Evolutionary conservation across 1,284 basidiomycete genomes (phyloP), one percentile per base, ranked within the genome.

Genomic region (Ustilago cynodontis): DNA sequence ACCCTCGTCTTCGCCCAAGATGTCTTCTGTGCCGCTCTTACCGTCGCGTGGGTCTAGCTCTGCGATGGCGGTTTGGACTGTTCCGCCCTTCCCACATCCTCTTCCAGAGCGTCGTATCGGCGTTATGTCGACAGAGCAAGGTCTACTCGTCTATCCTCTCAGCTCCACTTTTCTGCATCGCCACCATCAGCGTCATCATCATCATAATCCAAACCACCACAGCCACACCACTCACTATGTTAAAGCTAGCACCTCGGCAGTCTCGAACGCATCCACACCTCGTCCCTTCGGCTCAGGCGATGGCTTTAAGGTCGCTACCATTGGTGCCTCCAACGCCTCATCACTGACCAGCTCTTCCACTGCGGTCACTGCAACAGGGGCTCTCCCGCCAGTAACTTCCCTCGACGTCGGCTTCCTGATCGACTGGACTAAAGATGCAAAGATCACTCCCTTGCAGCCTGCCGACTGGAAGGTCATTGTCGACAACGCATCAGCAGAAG

Each of bases 1-100:
- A 4, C 65, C 65, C 14, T 60, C 61, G 11, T 63, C 60, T 0
- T 67, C 65, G 7, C 70, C 70, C 8, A 53, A 10, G 4, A 33
- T 72, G 56, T 37, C 56, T 3, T 64, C 70, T 7, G 14, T 16
- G 0, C 65, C 70, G 9, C 58, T 65, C 5, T 43, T 49, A 1
- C 71, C 58, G 18, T 53, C 71, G 16, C 65, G 62, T 10, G 51
- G 26, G 11, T 68, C 71, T 10, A 68, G 65, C 65, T 69, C 71
- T 22, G 50, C 50, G n/a, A 67, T 62, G 60, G 52, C 76, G 16
- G 51, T 59, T n/a, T 78, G 68, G 68, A 52, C 66, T n/a, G 54
- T 81, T 4, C 78, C 79, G 13, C 78, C 77, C 1, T 80, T 79
- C 26, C 75, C 79, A 0, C 70, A 81, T 35, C 75, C 78, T 1